phyloP scores from a whole-genome alignment of 2,329 filamentous ascomycete genomes.

The Proliferodiscus dingleyae region DNA sequence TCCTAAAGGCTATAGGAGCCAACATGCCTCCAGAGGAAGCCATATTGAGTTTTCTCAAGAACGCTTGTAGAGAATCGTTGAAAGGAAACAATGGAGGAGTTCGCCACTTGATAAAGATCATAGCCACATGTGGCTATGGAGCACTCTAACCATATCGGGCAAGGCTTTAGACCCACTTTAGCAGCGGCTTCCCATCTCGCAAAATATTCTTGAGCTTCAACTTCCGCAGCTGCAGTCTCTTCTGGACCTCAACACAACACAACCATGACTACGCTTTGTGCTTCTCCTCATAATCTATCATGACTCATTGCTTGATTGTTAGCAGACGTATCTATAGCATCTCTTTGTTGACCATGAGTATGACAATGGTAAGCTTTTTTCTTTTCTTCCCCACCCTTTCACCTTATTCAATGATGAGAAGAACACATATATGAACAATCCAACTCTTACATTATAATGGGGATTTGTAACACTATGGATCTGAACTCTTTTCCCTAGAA shows the following conservation, averaged over 20 bases:
- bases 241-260: slow-evolving; percentile 56
- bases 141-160: too few relatives aligned
- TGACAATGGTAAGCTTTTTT: slow-evolving; percentile 15
- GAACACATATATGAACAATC: slow-evolving; percentile 38
- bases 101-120: slow-evolving; percentile 3
- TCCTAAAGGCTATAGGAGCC: slow-evolving; percentile 31
- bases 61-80: neutral
- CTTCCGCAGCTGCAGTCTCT: slow-evolving; percentile 44
- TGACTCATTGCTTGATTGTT: too few relatives aligned
- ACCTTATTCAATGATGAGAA: slow-evolving; percentile 34
- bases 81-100: neutral
- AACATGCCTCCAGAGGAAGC: slow-evolving; percentile 28
- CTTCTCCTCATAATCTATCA: too few relatives aligned
- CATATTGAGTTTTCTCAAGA: slow-evolving; percentile 21
- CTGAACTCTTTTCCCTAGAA: slow-evolving; percentile 27
- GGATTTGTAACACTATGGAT: slow-evolving; percentile 33
- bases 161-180: too few relatives aligned
- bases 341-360: too few relatives aligned
- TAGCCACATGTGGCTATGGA: slow-evolving; percentile 5
- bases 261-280: neutral
- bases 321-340: too few relatives aligned
- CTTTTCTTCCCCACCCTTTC: slow-evolving; percentile 8
- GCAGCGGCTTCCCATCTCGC: neutral
- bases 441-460: slow-evolving; percentile 38
- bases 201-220: neutral